These are phyloP conservation scores for Uronychia setigera DNA, from an alignment of 73 alveolate genomes.

Conservation along the genomic window DNA sequence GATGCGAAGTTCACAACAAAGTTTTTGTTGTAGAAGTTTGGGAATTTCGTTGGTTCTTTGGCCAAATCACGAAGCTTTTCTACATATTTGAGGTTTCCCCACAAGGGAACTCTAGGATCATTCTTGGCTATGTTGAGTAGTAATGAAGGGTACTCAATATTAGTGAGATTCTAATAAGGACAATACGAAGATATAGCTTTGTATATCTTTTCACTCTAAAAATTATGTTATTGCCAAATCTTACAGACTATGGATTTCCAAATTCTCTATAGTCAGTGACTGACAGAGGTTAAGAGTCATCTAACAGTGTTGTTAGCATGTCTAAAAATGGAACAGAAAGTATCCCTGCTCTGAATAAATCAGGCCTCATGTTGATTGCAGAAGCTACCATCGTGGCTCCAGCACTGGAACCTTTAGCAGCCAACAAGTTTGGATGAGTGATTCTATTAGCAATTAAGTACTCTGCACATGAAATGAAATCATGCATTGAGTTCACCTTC, in stretches of 20 bases:
- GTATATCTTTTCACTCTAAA: constrained; percentile 33
- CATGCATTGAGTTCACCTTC: constrained; percentile 70
- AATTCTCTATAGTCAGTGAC: constrained; percentile 84
- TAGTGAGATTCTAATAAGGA: constrained; percentile 86
- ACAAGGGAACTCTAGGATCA: constrained; percentile 83
- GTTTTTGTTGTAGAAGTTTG: constrained; percentile 54
- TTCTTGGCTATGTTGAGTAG: constrained; percentile 69
- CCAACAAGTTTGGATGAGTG: constrained; percentile 82
- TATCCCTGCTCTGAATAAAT: constrained; percentile 79
- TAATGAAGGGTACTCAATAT: constrained; percentile 77
- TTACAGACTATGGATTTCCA: constrained; percentile 75
- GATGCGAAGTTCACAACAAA: constrained; percentile 39
- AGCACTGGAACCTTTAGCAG: constrained; percentile 92
- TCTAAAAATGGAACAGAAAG: constrained; percentile 86
- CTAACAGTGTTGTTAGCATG: constrained; percentile 72
- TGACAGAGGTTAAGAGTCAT: constrained; percentile 68
- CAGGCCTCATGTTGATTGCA: constrained; percentile 84
- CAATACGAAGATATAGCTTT: constrained; percentile 65
- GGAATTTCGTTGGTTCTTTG: constrained; percentile 35
- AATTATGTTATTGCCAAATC: background rate
- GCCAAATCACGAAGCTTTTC: constrained; percentile 70
- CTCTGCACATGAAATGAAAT: constrained; percentile 76
- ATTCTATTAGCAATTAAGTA: constrained; percentile 69
- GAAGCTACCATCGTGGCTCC: constrained; percentile 87
- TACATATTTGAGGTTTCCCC: constrained; percentile 80